Evolutionary conservation across 768 basidiomycete species (phyloP).

Genomic region (Xerocomus spinulosus): DNA sequence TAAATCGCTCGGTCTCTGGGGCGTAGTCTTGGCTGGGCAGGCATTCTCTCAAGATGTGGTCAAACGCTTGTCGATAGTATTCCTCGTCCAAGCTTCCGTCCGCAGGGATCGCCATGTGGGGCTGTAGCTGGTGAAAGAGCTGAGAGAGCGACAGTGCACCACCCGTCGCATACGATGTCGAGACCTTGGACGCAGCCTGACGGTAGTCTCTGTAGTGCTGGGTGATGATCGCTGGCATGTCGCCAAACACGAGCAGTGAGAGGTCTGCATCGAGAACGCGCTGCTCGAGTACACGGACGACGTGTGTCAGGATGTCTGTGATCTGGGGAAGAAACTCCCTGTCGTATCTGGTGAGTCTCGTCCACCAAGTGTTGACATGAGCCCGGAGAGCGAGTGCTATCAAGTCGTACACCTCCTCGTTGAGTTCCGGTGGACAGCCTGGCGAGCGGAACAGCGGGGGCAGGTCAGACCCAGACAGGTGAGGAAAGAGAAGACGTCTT

Average conservation of each 20-base stretch:
- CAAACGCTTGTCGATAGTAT: slow-evolving; percentile 76
- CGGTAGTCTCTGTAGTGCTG: slow-evolving; percentile 82
- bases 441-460: slow-evolving; percentile 52
- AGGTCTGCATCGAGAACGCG: slow-evolving; percentile 55
- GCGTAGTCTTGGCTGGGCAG: slow-evolving; percentile 77
- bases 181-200: slow-evolving; percentile 54
- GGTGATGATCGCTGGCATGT: slow-evolving; percentile 60
- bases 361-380: slow-evolving; percentile 82
- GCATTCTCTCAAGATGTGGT: slow-evolving; percentile 67
- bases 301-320: slow-evolving; percentile 49
- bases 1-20: slow-evolving; percentile 66
- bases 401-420: slow-evolving; percentile 59
- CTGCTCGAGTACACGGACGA: slow-evolving; percentile 57
- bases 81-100: slow-evolving; percentile 67
- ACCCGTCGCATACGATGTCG: slow-evolving; percentile 67
- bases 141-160: slow-evolving; percentile 57
- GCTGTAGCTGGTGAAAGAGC: slow-evolving; percentile 78
- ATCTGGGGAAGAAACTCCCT: slow-evolving; percentile 76
- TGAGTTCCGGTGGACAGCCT: slow-evolving; percentile 48
- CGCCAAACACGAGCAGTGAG: slow-evolving; percentile 53
- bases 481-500: slow-evolving; percentile 62
- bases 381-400: slow-evolving; percentile 77
- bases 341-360: slow-evolving; percentile 77
- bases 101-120: slow-evolving; percentile 72
- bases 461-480: slow-evolving; percentile 40